Evolutionary conservation across 1,284 basidiomycete genomes (phyloP).

Genomic region (Puccinia polysora): DNA sequence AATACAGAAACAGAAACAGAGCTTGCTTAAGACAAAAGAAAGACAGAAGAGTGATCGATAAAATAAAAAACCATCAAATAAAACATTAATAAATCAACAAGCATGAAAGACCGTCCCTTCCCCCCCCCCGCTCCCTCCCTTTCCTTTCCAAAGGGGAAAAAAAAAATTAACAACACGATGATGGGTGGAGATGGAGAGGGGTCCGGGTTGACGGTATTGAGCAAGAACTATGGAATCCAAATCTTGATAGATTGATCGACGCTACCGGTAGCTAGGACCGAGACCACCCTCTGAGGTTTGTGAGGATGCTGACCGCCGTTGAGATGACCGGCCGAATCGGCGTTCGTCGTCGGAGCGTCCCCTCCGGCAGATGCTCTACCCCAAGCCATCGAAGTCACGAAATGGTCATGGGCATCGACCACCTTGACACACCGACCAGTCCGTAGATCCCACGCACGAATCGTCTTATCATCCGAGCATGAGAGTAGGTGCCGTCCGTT

Average conservation of each 20-base stretch:
- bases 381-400: slow-evolving; percentile 77
- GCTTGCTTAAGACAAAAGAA: background rate
- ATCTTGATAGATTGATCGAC: slow-evolving; percentile 61
- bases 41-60: no score
- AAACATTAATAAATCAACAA: no score
- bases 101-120: no score
- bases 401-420: slow-evolving; percentile 78
- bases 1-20: background rate
- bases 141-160: no score
- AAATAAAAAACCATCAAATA: no score
- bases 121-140: no score
- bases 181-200: no score
- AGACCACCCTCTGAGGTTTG: slow-evolving; percentile 62
- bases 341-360: slow-evolving; percentile 34
- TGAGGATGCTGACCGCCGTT: slow-evolving; percentile 53
- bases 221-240: no score
- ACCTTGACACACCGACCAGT: slow-evolving; percentile 75
- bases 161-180: no score
- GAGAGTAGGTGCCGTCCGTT: slow-evolving; percentile 79
- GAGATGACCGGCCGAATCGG: slow-evolving; percentile 52
- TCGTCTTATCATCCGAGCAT: slow-evolving; percentile 82
- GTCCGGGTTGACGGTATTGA: no score
- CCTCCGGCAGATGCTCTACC: slow-evolving; percentile 60
- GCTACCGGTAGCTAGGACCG: slow-evolving; percentile 74
- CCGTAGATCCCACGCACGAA: slow-evolving; percentile 79